Percentiles rank a stretch among this genome's conserved stretches.
phyloP scores from a whole-genome alignment of 306 rosid species.

The Sicyos edulis region DNA sequence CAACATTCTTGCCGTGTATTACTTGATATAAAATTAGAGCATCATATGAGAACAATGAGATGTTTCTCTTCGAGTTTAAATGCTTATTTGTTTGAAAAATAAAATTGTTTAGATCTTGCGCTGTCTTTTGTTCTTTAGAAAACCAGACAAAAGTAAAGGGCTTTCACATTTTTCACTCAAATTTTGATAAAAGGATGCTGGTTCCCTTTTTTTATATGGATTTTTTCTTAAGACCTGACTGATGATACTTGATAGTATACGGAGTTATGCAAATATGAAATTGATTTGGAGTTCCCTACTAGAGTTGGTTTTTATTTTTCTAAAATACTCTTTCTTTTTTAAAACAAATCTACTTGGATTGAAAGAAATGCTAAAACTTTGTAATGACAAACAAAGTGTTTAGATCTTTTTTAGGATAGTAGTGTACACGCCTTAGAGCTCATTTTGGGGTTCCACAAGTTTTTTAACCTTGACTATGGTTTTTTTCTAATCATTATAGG shows the following conservation, averaged over 20 bases:
- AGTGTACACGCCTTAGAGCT: background rate
- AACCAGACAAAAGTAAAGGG: background rate
- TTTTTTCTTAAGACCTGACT: background rate
- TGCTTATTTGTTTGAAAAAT: background rate
- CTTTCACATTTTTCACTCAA: background rate
- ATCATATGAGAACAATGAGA: background rate
- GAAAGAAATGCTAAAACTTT: background rate
- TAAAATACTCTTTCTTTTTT: background rate
- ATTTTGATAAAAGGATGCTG: background rate
- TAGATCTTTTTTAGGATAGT: background rate
- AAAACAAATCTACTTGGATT: background rate
- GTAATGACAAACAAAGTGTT: background rate
- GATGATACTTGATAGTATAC: background rate
- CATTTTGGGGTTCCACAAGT: background rate
- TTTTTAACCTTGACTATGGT: conserved; percentile 1
- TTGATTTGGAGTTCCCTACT: background rate
- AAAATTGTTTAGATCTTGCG: background rate
- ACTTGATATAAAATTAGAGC: background rate
- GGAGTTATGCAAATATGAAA: background rate
- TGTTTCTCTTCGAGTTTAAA: background rate
- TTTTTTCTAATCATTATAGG: background rate
- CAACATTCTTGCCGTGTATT: background rate
- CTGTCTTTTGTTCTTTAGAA: background rate
- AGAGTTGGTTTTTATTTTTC: background rate
- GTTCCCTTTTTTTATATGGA: conserved; percentile 9